A percentile compares a stretch with the other conserved stretches of the same genome.
Evolutionary conservation across 2,329 filamentous ascomycete species (phyloP).

Genomic region (Cercospora sp.): DNA sequence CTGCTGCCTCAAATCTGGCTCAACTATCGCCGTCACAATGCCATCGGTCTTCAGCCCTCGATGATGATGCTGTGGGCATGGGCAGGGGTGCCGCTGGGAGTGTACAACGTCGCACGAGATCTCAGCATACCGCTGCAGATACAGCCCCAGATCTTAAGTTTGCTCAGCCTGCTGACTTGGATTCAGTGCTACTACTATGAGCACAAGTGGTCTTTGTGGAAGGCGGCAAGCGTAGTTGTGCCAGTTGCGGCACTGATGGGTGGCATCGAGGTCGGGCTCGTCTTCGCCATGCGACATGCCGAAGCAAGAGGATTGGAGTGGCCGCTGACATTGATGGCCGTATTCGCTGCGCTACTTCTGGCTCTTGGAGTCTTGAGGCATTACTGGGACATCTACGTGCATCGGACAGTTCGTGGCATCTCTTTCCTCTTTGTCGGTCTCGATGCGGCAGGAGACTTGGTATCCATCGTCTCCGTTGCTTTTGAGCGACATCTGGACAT

Average conservation of each 20-base stretch:
- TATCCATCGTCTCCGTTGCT: conserved; percentile 64
- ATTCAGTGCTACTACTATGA: conserved; percentile 59
- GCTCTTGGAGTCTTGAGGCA: conserved; percentile 67
- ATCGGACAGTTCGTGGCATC: conserved; percentile 68
- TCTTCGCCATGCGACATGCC: conserved; percentile 57
- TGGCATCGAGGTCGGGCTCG: conserved; percentile 59
- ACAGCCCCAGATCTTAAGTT: conserved; percentile 59
- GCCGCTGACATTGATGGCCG: conserved; percentile 68
- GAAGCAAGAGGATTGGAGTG: conserved; percentile 53
- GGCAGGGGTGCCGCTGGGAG: conserved; percentile 67
- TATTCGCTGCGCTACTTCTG: conserved; percentile 63
- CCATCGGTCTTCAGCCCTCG: conserved; percentile 63
- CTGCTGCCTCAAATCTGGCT: conserved; percentile 69
- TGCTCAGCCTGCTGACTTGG: conserved; percentile 56
- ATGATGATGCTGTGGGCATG: conserved; percentile 74
- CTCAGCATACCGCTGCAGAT: conserved; percentile 57
- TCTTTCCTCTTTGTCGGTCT: conserved; percentile 72
- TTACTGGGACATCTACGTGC: conserved; percentile 68
- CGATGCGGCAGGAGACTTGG: conserved; percentile 68
- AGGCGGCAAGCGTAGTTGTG: conserved; percentile 52
- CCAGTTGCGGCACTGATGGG: conserved; percentile 60
- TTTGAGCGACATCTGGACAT: conserved; percentile 62
- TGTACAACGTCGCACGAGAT: conserved; percentile 58
- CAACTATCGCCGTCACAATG: conserved; percentile 67
- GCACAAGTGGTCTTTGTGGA: conserved; percentile 56